Conservation (phyloP, 2,329 filamentous ascomycete genomes). For the Chaetomium olivaceum region DNA sequence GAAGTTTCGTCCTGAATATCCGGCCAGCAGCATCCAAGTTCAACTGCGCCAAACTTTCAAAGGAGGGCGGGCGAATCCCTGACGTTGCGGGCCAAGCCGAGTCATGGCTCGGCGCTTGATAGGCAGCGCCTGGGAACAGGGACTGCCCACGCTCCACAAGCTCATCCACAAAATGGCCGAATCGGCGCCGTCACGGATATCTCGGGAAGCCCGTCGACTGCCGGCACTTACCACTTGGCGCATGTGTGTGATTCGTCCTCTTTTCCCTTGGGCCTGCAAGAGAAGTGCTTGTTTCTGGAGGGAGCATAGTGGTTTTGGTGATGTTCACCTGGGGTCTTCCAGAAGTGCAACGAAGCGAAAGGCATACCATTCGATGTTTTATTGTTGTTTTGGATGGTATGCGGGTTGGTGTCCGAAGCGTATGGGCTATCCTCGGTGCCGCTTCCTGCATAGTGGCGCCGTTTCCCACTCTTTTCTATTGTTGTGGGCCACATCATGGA, state of each 20-base stretch:
- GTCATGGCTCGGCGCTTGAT: conserved; percentile 8
- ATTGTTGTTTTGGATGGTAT: neutral
- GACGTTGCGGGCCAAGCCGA: neutral
- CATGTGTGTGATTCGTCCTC: neutral
- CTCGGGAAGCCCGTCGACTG: neutral
- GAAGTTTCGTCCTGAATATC: neutral
- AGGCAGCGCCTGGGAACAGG: conserved; percentile 4
- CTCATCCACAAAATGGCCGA: conserved; percentile 28
- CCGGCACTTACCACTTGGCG: conserved; percentile 15
- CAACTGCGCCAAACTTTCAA: neutral
- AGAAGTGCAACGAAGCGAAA: neutral
- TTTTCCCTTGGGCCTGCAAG: neutral
- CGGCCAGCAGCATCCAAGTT: neutral
- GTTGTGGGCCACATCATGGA: neutral
- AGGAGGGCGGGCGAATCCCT: neutral
- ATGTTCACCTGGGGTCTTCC: neutral
- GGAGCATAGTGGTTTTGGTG: neutral
- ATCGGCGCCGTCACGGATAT: conserved; percentile 15
- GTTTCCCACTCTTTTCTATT: neutral
- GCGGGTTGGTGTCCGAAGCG: neutral
- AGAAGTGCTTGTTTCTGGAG: neutral
- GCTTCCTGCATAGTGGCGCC: neutral
- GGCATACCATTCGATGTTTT: neutral
- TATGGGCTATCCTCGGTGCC: neutral
- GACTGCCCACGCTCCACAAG: conserved; percentile 4